Evolutionary conservation across 2,329 filamentous ascomycete species (phyloP).

Genomic region (Alternaria solani): DNA sequence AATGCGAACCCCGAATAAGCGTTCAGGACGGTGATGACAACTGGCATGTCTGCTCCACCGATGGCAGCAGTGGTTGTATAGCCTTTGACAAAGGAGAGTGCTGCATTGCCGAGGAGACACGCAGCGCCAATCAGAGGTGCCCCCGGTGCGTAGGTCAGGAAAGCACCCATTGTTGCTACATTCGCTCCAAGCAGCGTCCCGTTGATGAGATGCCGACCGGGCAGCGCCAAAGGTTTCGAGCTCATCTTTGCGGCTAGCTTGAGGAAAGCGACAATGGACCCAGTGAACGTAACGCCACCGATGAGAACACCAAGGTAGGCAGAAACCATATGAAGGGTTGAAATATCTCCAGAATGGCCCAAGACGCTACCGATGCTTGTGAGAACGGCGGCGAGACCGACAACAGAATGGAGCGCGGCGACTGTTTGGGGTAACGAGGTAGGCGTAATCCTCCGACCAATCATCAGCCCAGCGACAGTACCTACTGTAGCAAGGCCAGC

Average conservation of each 20-base stretch:
- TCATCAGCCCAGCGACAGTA: constrained; percentile 72
- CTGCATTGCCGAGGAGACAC: constrained; percentile 77
- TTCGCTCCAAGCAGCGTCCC: constrained; percentile 77
- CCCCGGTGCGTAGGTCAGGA: constrained; percentile 81
- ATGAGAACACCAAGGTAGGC: constrained; percentile 88
- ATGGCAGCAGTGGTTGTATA: constrained; percentile 89
- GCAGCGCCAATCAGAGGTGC: constrained; percentile 80
- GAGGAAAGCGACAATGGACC: constrained; percentile 86
- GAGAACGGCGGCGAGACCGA: constrained; percentile 85
- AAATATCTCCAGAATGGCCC: constrained; percentile 74
- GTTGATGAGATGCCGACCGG: constrained; percentile 79
- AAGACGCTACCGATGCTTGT: constrained; percentile 90
- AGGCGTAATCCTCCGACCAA: constrained; percentile 86
- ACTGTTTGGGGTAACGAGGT: constrained; percentile 90
- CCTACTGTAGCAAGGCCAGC: constrained; percentile 77
- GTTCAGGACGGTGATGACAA: constrained; percentile 89
- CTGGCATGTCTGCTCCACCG: constrained; percentile 92
- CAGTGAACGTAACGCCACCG: constrained; percentile 87
- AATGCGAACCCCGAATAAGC: constrained; percentile 91
- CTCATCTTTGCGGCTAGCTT: constrained; percentile 86
- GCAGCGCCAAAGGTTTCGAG: constrained; percentile 75
- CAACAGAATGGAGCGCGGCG: constrained; percentile 86
- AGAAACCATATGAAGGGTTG: constrained; percentile 83
- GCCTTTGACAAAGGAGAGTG: constrained; percentile 83
- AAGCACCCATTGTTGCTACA: constrained; percentile 82